Evolutionary conservation across 129 eudicot species (phyloP).

Genomic region (Flaveria sonorensis): DNA sequence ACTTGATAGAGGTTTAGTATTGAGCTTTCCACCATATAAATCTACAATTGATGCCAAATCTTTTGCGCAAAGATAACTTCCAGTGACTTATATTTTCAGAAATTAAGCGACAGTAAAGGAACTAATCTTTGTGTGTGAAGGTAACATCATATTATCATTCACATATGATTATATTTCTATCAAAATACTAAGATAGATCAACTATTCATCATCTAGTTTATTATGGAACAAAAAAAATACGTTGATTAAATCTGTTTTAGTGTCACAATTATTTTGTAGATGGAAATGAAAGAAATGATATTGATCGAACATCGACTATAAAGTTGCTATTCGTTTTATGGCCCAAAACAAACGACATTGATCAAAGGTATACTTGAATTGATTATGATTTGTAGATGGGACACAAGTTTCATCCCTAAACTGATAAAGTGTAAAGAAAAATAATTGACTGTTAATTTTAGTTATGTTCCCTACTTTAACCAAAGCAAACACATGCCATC

Average conservation of each 20-base stretch:
- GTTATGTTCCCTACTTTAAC: constrained; percentile 4
- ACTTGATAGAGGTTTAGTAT: too few relatives aligned
- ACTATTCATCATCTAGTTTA: constrained; percentile 28
- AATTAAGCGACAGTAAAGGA: too few relatives aligned
- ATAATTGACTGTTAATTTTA: not conserved
- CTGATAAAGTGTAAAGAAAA: not conserved
- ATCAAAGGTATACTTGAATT: constrained; percentile 22
- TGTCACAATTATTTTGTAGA: not conserved
- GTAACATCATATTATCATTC: too few relatives aligned
- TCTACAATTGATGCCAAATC: too few relatives aligned
- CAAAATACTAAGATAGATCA: not conserved
- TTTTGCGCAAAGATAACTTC: too few relatives aligned
- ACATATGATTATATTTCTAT: too few relatives aligned
- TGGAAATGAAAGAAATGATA: not conserved
- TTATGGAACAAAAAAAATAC: constrained; percentile 49
- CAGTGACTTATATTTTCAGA: too few relatives aligned
- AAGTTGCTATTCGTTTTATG: constrained; percentile 32
- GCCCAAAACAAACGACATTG: constrained; percentile 57
- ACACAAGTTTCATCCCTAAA: not conserved
- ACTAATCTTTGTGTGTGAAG: too few relatives aligned
- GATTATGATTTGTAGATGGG: constrained; percentile 12
- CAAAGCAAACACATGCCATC: not conserved
- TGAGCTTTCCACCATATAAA: too few relatives aligned
- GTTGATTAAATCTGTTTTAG: not conserved
- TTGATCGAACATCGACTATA: not conserved